Evolutionary conservation across 331 rosid genomes (phyloP).

Genomic region (Dryas integrifolia): DNA sequence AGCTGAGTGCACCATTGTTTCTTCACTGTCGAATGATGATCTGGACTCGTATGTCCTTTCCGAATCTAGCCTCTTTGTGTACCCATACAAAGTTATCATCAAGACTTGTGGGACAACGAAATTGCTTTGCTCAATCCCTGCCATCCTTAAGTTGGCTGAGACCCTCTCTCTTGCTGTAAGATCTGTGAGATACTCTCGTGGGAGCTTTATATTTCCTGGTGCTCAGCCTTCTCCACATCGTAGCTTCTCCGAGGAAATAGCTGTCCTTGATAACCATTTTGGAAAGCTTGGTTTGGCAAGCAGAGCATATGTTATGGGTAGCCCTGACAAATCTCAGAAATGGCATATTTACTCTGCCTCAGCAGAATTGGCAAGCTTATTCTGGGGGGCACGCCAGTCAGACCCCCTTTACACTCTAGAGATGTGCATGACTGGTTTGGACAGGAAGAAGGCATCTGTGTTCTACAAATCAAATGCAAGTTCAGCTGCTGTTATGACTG

Average conservation of each 20-base stretch:
- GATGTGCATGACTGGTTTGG: slow-evolving; percentile 89
- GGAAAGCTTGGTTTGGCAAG: slow-evolving; percentile 61
- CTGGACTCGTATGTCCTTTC: slow-evolving; percentile 89
- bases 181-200: slow-evolving; percentile 78
- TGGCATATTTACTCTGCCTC: slow-evolving; percentile 82
- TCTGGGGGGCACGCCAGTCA: slow-evolving; percentile 30
- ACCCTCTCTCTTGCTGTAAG: slow-evolving; percentile 57
- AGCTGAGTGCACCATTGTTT: slow-evolving; percentile 86
- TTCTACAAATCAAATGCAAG: slow-evolving; percentile 49
- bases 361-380: slow-evolving; percentile 31
- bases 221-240: slow-evolving; percentile 83
- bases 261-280: slow-evolving; percentile 65
- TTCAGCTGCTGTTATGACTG: slow-evolving; percentile 66
- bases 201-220: slow-evolving; percentile 81
- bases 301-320: slow-evolving; percentile 64
- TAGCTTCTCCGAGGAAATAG: slow-evolving; percentile 69
- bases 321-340: slow-evolving; percentile 46
- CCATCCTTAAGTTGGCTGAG: slow-evolving; percentile 57
- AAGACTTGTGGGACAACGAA: slow-evolving; percentile 92
- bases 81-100: slow-evolving; percentile 69
- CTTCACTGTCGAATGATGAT: slow-evolving; percentile 59
- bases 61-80: slow-evolving; percentile 81
- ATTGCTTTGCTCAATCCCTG: slow-evolving; percentile 73
- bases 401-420: slow-evolving; percentile 62
- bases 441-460: slow-evolving; percentile 64